These are phyloP conservation scores for Cinchona pubescens DNA, from an alignment of 257 asterid species.

Conservation along the genomic window DNA sequence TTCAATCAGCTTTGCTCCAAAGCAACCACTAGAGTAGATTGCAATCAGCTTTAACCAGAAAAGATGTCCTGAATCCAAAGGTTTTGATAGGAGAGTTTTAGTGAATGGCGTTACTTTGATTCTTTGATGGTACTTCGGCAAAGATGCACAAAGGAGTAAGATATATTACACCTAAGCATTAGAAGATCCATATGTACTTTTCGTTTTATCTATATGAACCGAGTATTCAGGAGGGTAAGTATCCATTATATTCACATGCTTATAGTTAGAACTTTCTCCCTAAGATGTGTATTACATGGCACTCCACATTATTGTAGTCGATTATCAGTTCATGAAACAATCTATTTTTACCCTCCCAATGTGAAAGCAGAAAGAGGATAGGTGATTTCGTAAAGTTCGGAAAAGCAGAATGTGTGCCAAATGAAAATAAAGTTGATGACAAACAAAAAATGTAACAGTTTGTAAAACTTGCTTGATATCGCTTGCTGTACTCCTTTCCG, in stretches of 20 bases:
- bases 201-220: neutral
- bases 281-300: neutral
- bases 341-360: neutral
- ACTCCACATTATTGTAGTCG: neutral
- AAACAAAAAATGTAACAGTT: slow-evolving; percentile 21
- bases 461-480: slow-evolving; percentile 83
- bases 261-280: neutral
- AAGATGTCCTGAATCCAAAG: neutral
- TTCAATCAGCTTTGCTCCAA: neutral
- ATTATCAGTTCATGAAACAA: neutral
- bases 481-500: slow-evolving; percentile 98
- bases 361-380: neutral
- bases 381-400: neutral
- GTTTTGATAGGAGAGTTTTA: neutral
- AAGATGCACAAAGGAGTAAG: neutral
- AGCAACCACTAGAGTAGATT: neutral
- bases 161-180: neutral
- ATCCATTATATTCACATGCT: neutral
- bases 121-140: neutral
- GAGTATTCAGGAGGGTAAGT: too few species aligned
- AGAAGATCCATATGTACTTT: neutral
- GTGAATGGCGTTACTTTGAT: neutral
- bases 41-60: neutral
- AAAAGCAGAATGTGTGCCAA: neutral
- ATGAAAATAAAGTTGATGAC: neutral